These are phyloP conservation scores for Cyclotella distinguenda DNA, from an alignment of 108 stramenopile genomes.

Conservation along the genomic window DNA sequence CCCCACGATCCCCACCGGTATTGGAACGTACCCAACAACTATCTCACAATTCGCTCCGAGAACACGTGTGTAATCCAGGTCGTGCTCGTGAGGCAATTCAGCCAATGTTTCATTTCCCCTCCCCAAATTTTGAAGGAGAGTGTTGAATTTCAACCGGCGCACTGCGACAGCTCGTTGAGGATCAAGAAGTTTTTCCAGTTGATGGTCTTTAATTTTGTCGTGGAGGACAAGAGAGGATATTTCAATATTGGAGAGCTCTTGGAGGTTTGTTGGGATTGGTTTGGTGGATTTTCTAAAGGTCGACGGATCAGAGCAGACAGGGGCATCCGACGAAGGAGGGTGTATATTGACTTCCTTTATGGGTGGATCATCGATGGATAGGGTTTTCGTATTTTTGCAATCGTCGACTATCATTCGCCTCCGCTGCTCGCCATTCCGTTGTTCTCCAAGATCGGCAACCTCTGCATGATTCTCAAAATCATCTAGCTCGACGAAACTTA, in stretches of 20 bases:
- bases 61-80: conserved; percentile 88
- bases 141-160: conserved; percentile 74
- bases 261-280: conserved; percentile 36
- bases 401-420: neutral
- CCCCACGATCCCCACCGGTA: conserved; percentile 96
- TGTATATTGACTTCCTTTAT: conserved; percentile 58
- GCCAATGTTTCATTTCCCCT: conserved; percentile 43
- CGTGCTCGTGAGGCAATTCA: conserved; percentile 67
- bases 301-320: conserved; percentile 71
- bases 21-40: conserved; percentile 95
- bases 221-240: conserved; percentile 75
- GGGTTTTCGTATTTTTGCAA: neutral
- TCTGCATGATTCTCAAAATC: conserved; percentile 38
- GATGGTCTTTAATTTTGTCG: conserved; percentile 91
- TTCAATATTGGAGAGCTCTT: conserved; percentile 62
- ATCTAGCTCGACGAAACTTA: conserved; percentile 80
- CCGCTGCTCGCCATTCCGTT: no score
- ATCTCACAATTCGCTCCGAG: conserved; percentile 98
- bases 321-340: conserved; percentile 64
- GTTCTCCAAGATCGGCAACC: conserved; percentile 25
- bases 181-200: conserved; percentile 92
- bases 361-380: conserved; percentile 12
- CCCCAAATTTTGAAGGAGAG: conserved; percentile 61
- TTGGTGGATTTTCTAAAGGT: conserved; percentile 45
- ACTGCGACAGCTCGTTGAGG: conserved; percentile 90